Evolutionary conservation across 2,329 filamentous ascomycete genomes (phyloP), one percentile per base, ranked within the genome.

Genomic region (Exophiala aquamarina): DNA sequence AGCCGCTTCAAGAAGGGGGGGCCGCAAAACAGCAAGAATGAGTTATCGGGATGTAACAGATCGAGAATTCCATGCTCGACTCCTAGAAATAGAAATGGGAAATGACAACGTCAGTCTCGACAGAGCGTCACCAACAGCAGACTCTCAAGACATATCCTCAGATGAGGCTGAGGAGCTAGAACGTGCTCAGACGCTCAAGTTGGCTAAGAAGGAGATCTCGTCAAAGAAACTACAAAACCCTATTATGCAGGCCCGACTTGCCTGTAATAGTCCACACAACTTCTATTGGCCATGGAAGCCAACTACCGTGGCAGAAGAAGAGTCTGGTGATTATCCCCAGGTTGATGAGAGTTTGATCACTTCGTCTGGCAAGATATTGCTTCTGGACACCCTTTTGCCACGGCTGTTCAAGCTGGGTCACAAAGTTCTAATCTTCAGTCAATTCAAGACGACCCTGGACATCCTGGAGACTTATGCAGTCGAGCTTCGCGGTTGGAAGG

Each of bases 371-470:
- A 98, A 98, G 66, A 96, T 98, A 89, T 79, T 96, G 2, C 79
- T 98, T 1, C 79, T 98, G 0, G 93, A 98, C 64, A 83, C 89
- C 0, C 77, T 98, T 0, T 78, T 98, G 0, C 87, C 87, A 0
- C 76, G 77, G 2, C 76, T 98, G 0, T 85, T 98, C 49, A 56
- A 72, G 0, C 77, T 81, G 1, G 85, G 81, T 3, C 91, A 96
- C 71, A 97, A 97, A 63, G 86, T 97, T 20, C 79, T 98, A 36
- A 89, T 98, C 41, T 98, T 98, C 68, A 94, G 89, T 0, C 93
- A 98, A 63, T 98, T 98, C 71, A 94, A 91, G 48, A 95, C 86
- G 0, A 91, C 95, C 55, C 81, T 98, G 0, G 90, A 97, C 61
- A 86, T 98, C 2, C 74, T 98, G 0, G 83, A 94, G 54, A 86